A percentile compares a stretch with the other conserved stretches of the same genome.
phyloP scores from a whole-genome alignment of 306 rosid species.

The Adenanthera pavonina region DNA sequence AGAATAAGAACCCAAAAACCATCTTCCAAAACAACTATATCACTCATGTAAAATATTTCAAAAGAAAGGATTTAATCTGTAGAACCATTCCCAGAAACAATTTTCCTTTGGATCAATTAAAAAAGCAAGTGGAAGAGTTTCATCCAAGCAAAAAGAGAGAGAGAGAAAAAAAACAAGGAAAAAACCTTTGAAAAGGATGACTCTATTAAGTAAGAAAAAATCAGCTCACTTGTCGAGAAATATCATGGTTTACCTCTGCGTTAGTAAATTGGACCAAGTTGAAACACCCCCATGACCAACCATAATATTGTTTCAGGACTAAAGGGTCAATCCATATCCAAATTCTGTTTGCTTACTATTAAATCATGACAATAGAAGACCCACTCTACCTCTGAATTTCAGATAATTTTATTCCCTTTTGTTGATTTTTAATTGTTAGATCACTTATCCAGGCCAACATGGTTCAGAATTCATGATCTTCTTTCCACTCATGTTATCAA shows the following conservation, averaged over 20 bases:
- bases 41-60: background rate
- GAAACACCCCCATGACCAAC: background rate
- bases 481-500: background rate
- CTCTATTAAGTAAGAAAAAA: background rate
- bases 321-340: background rate
- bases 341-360: background rate
- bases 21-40: background rate
- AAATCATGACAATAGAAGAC: background rate
- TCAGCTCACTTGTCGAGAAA: background rate
- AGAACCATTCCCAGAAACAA: background rate
- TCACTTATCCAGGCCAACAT: slow-evolving; percentile 3
- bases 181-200: background rate
- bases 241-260: background rate
- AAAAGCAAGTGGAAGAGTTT: background rate
- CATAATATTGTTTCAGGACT: slow-evolving; percentile 5
- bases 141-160: background rate
- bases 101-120: background rate
- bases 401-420: background rate
- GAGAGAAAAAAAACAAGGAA: background rate
- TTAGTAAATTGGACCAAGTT: background rate
- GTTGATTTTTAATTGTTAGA: slow-evolving; percentile 1
- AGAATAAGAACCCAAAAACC: background rate
- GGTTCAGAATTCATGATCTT: slow-evolving; percentile 20
- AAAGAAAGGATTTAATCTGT: slow-evolving; percentile 1
- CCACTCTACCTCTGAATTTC: background rate